phyloP scores from a whole-genome alignment of 257 asterid genomes.

The Solanum piurae region DNA sequence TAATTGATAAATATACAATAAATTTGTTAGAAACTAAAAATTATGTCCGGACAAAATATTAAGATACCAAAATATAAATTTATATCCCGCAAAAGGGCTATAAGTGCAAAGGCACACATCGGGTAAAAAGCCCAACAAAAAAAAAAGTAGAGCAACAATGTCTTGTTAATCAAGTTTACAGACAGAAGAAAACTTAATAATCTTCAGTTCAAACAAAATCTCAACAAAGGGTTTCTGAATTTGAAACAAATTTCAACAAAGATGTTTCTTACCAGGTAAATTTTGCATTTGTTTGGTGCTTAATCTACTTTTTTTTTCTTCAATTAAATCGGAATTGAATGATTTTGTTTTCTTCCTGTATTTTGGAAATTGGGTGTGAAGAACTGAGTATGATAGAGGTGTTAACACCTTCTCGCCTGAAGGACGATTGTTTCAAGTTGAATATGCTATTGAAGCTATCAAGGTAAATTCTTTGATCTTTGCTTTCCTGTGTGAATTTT shows the following conservation, averaged over 20 bases:
- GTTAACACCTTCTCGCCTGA: conserved; percentile 92
- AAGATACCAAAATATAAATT: too few species aligned
- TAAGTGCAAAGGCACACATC: neutral
- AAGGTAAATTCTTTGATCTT: conserved; percentile 23
- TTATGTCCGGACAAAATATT: neutral
- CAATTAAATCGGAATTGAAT: neutral
- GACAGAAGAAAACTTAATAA: neutral
- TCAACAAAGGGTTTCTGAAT: neutral
- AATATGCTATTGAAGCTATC: conserved; percentile 90
- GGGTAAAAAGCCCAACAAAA: neutral
- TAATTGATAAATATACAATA: neutral
- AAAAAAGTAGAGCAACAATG: neutral
- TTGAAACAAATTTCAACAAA: neutral
- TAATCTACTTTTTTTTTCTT: neutral
- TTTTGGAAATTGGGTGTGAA: neutral
- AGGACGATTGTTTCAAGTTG: conserved; percentile 90
- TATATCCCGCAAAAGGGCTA: neutral
- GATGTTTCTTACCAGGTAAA: neutral
- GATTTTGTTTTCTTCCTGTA: neutral
- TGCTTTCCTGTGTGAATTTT: neutral
- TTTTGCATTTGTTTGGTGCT: neutral
- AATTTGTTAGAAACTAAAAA: too few species aligned
- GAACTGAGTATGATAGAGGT: conserved; percentile 93
- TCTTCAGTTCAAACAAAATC: neutral
- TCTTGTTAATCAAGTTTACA: neutral